These are phyloP conservation scores for Dactylellina drechsleri DNA, from an alignment of 2,329 filamentous ascomycete genomes.

Conservation along the genomic window DNA sequence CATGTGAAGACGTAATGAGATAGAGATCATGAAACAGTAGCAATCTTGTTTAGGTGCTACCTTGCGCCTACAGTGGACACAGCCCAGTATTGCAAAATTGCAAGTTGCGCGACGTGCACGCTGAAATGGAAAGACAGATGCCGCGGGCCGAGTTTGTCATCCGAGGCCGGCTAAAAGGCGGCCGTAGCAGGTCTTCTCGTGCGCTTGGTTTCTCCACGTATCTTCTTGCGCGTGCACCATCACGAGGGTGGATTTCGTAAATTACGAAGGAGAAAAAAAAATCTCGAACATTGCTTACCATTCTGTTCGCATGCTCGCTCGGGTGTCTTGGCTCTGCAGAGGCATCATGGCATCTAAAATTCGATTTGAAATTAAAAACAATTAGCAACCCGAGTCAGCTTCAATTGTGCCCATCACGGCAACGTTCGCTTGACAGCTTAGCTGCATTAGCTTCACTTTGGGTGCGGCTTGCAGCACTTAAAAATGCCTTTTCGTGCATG, in stretches of 20 bases:
- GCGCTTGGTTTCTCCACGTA: slow-evolving; percentile 22
- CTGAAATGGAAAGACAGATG: slow-evolving; percentile 4
- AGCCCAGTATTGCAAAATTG: slow-evolving; percentile 36
- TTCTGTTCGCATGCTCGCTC: slow-evolving; percentile 83
- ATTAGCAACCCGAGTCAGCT: slow-evolving; percentile 17
- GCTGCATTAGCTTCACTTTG: slow-evolving; percentile 20
- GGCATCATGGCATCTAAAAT: slow-evolving; percentile 72
- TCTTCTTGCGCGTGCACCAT: slow-evolving; percentile 18
- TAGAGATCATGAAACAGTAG: slow-evolving; percentile 26
- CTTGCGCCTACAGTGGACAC: neutral
- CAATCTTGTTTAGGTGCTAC: neutral
- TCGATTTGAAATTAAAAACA: slow-evolving; percentile 59
- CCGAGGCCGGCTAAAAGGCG: slow-evolving; percentile 41
- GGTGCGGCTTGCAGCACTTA: slow-evolving; percentile 25
- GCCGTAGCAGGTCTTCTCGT: neutral
- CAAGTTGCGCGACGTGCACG: slow-evolving; percentile 17
- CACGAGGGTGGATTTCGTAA: slow-evolving; percentile 36
- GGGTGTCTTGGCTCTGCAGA: slow-evolving; percentile 70
- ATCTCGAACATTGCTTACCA: slow-evolving; percentile 63
- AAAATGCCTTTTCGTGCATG: slow-evolving; percentile 10
- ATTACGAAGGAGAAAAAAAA: slow-evolving; percentile 11
- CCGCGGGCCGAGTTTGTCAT: slow-evolving; percentile 49
- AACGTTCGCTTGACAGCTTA: slow-evolving; percentile 34
- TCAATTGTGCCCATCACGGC: neutral
- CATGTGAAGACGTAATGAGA: slow-evolving; percentile 40